These are phyloP conservation scores for Trifolium fragiferum DNA, from an alignment of 306 rosid genomes.

Conservation along the genomic window DNA sequence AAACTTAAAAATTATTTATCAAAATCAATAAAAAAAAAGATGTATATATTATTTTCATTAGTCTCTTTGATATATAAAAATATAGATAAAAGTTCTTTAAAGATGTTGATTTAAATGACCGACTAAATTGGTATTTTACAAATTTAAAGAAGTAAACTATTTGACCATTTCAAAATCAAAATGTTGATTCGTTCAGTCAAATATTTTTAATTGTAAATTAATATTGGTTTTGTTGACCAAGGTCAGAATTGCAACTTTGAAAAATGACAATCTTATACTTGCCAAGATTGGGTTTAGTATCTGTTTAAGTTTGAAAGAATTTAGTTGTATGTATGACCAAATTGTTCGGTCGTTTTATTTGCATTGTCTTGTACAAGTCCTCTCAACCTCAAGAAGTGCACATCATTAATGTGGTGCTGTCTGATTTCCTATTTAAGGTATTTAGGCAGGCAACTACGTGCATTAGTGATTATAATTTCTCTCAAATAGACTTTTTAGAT, in stretches of 20 bases:
- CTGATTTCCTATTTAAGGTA: neutral
- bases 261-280: slow-evolving; percentile 18
- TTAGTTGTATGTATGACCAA: neutral
- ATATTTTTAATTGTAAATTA: too few relatives aligned
- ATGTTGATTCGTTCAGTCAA: neutral
- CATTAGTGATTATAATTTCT: slow-evolving; percentile 27
- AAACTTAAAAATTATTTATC: too few relatives aligned
- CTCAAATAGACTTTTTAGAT: neutral
- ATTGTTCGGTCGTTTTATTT: slow-evolving; percentile 14
- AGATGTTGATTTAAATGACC: too few relatives aligned
- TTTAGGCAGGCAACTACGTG: slow-evolving; percentile 33
- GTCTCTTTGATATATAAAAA: too few relatives aligned
- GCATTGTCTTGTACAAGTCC: neutral
- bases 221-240: neutral
- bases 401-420: neutral
- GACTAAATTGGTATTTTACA: too few relatives aligned
- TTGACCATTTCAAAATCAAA: too few relatives aligned
- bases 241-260: neutral
- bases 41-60: too few relatives aligned
- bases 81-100: too few relatives aligned
- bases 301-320: slow-evolving; percentile 19
- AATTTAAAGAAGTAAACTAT: too few relatives aligned
- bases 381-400: neutral
- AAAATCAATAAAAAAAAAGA: too few relatives aligned
- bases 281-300: neutral